phyloP scores from a whole-genome alignment of 306 rosid genomes.

The Fagus crenata region DNA sequence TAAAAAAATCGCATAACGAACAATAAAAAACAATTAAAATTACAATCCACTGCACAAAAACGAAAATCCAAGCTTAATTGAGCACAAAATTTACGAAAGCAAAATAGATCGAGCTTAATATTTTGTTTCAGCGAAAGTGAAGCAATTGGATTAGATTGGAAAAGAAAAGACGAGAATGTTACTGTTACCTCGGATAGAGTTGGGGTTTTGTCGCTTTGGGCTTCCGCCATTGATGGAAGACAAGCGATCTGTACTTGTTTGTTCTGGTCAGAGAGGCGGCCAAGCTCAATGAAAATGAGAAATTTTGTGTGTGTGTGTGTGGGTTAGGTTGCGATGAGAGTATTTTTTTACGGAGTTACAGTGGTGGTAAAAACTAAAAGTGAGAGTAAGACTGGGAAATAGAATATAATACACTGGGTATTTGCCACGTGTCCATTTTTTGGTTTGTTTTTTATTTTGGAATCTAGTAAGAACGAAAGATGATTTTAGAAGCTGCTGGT shows the following conservation, averaged over 20 bases:
- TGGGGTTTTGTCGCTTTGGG: constrained; percentile 41
- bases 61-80: neutral
- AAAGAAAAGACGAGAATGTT: neutral
- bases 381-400: neutral
- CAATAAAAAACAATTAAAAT: neutral
- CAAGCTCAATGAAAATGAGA: neutral
- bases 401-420: neutral
- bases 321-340: neutral
- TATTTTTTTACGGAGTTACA: constrained; percentile 4
- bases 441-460: neutral
- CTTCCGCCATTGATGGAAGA: constrained; percentile 72
- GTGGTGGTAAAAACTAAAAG: neutral
- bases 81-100: neutral
- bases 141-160: neutral
- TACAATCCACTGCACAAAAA: neutral
- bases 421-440: neutral
- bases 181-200: constrained; percentile 78
- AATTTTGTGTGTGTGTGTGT: neutral
- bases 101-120: constrained; percentile 8
- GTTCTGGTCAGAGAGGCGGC: constrained; percentile 27
- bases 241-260: constrained; percentile 16
- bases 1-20: neutral
- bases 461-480: neutral
- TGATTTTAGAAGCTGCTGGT: neutral
- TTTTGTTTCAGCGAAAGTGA: neutral